Base-by-base conservation (phyloP, 2,329 filamentous ascomycete species). In the Aaosphaeria arxii region DNA sequence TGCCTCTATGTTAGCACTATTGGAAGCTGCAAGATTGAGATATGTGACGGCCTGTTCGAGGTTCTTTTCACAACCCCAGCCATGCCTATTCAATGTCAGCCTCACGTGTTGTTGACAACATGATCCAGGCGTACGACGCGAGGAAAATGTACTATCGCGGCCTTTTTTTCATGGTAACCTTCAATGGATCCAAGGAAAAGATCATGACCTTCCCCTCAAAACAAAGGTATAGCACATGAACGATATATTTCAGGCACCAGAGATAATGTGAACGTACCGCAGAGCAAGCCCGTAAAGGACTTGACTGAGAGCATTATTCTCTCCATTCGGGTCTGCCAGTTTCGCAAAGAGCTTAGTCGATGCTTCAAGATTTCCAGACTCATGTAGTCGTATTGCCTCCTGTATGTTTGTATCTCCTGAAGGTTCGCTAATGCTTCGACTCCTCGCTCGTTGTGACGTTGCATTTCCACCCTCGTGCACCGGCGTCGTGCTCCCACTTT, bases 211-310 rank as follows among this genome's bases (percentile, higher is more conserved):
- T 24, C 17, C 17, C 17, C 3, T 24, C 11, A 42, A 6, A 9
- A 41, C 33, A 32, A 36, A n/a, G n/a, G 33, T 36, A 36, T 36
- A 24, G 17, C 17, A 36, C 33, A 36, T 13, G 33, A 9, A 36
- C 9, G 33, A 24, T 24, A 24, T 24, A 24, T 24, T 24, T 24
- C 17, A 24, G 17, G 17, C 17, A 24, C 17, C 17, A 24, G 17
- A 24, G 17, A 24, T 24, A 24, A 24, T 24, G 3, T 24, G 17
- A 24, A 24, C 82, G 73, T 71, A 91, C 87, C 90, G 82, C 56
- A 96, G 73, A 45, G 92, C 91, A 49, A 99, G 86, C 4, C 94
- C 94, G 67, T 96, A 99, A 45, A 99, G 80, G 33, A 99, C 94
- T 74, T 99, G 92, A 62, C 90, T 94, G 55, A 99, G 79, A 38